A percentile compares a stretch with the other conserved stretches of the same genome.
Conservation (phyloP, 2,329 filamentous ascomycete species). For the Diaporthe nobilis region DNA sequence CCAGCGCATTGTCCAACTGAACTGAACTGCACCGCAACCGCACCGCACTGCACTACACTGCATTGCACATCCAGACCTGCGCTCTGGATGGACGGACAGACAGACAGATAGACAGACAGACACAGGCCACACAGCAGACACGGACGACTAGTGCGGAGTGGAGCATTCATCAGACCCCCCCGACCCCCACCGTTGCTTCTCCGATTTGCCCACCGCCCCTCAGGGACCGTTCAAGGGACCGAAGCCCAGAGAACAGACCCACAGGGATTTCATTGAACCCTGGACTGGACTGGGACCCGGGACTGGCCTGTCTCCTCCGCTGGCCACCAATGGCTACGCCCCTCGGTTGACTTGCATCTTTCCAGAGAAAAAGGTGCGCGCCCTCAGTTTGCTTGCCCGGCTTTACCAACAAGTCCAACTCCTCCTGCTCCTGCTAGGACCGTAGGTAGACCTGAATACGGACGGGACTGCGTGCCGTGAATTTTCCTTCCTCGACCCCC, state of each 20-base stretch:
- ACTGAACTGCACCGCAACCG: neutral
- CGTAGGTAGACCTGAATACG: constrained; percentile 22
- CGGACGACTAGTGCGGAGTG: constrained; percentile 10
- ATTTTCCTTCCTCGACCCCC: constrained; percentile 10
- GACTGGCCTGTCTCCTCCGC: constrained; percentile 27
- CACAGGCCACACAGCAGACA: constrained; percentile 7
- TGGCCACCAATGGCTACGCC: constrained; percentile 12
- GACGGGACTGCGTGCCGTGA: constrained; percentile 21
- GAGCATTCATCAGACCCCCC: constrained; percentile 17
- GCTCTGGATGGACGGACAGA: neutral
- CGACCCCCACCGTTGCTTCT: constrained; percentile 31
- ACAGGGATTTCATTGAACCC: constrained; percentile 32
- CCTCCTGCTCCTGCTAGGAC: neutral
- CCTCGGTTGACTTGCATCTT: constrained; percentile 17
- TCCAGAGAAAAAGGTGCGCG: constrained; percentile 21
- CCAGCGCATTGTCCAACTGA: constrained; percentile 5
- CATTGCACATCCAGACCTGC: neutral
- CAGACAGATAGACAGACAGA: neutral
- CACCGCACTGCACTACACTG: neutral
- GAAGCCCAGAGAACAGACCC: constrained; percentile 20
- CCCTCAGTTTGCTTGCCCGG: constrained; percentile 6
- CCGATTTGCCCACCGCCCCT: constrained; percentile 32
- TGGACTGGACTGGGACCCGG: constrained; percentile 15
- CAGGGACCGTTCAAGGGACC: constrained; percentile 32
- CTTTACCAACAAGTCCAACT: constrained; percentile 10